Conservation (phyloP, 78 protist genomes). For the Polysphondylium violaceum region DNA sequence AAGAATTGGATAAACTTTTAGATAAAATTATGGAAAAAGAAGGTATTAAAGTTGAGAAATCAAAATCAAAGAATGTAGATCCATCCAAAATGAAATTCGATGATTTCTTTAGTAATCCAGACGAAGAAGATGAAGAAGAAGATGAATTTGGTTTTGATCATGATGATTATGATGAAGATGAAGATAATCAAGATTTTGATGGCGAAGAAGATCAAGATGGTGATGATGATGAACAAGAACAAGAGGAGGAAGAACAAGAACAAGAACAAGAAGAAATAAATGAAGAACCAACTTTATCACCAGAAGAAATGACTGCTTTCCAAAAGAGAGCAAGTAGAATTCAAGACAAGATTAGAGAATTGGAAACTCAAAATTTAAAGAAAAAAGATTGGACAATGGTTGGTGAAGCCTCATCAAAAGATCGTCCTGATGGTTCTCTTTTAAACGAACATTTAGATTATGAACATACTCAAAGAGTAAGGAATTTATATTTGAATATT, state of each 20-base stretch:
- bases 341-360: conserved; percentile 49
- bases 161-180: conserved; percentile 34
- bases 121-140: conserved; percentile 24
- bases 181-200: neutral
- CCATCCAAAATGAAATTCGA: conserved; percentile 43
- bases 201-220: conserved; percentile 3
- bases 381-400: conserved; percentile 73
- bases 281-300: conserved; percentile 41
- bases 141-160: conserved; percentile 41
- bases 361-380: conserved; percentile 40
- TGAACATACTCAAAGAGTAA: conserved; percentile 72
- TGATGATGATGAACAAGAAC: neutral
- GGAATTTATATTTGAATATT: neutral
- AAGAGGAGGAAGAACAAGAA: neutral
- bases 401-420: conserved; percentile 67
- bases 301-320: conserved; percentile 44
- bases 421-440: conserved; percentile 79
- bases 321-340: conserved; percentile 60
- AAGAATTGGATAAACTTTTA: conserved; percentile 10
- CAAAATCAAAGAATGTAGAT: conserved; percentile 18
- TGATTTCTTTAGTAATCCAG: conserved; percentile 54
- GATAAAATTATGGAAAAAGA: conserved; percentile 44
- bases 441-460: conserved; percentile 69
- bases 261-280: conserved; percentile 13
- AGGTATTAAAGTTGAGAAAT: neutral